phyloP scores from a whole-genome alignment of 805 yeast genomes.

The Sugiyamaella marilandica region DNA sequence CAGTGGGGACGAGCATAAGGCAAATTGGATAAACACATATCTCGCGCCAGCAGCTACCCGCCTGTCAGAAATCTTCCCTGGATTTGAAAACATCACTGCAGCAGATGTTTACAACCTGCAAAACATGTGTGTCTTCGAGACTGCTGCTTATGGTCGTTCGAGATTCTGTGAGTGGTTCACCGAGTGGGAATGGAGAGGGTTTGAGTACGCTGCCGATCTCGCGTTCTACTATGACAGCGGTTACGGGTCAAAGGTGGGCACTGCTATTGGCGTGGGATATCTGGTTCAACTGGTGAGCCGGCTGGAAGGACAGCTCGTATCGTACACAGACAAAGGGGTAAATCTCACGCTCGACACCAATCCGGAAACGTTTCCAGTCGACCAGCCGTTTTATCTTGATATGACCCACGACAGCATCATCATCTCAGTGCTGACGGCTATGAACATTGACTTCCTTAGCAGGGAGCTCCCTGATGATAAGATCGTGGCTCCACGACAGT shows the following conservation, averaged over 20 bases:
- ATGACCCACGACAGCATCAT: slow-evolving; percentile 76
- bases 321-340: slow-evolving; percentile 43
- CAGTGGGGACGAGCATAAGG: slow-evolving; percentile 16
- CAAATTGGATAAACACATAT: slow-evolving; percentile 39
- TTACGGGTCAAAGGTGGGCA: slow-evolving; percentile 55
- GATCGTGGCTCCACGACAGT: slow-evolving; percentile 38
- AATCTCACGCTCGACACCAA: slow-evolving; percentile 38
- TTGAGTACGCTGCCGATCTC: slow-evolving; percentile 57
- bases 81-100: slow-evolving; percentile 41
- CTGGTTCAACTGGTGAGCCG: slow-evolving; percentile 39
- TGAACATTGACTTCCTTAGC: slow-evolving; percentile 46
- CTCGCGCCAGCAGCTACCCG: slow-evolving; percentile 53
- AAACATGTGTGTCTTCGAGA: slow-evolving; percentile 67
- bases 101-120: slow-evolving; percentile 51
- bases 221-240: slow-evolving; percentile 58
- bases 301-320: slow-evolving; percentile 44
- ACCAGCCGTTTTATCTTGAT: slow-evolving; percentile 55
- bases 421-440: slow-evolving; percentile 55
- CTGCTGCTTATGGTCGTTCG: slow-evolving; percentile 66
- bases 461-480: slow-evolving; percentile 42
- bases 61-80: slow-evolving; percentile 44
- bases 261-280: slow-evolving; percentile 57
- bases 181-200: slow-evolving; percentile 57
- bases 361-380: slow-evolving; percentile 37
- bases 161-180: slow-evolving; percentile 65